Conservation (phyloP, 2,329 filamentous ascomycete genomes). For the Penicillium sp. region DNA sequence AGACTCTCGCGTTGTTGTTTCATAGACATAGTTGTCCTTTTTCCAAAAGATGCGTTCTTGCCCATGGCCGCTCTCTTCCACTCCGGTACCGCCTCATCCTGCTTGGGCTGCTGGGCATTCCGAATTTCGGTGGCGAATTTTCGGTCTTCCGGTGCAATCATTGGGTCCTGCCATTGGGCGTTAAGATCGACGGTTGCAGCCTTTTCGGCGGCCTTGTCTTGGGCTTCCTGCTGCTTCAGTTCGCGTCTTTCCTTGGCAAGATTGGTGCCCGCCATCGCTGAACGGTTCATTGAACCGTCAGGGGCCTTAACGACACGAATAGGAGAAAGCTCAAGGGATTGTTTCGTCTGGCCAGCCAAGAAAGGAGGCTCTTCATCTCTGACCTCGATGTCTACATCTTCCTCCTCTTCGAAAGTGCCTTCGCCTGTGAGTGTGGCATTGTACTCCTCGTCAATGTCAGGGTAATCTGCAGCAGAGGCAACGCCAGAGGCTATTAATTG, state of each 20-base stretch:
- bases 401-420: conserved; percentile 84
- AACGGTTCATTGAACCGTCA: conserved; percentile 95
- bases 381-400: conserved; percentile 96
- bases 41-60: conserved; percentile 78
- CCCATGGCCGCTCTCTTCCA: conserved; percentile 85
- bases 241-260: conserved; percentile 89
- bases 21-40: conserved; percentile 85
- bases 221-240: conserved; percentile 80
- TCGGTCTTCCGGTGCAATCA: conserved; percentile 79
- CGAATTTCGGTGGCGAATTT: conserved; percentile 88
- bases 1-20: conserved; percentile 90
- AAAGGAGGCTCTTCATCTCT: conserved; percentile 96
- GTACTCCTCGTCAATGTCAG: conserved; percentile 91
- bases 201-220: conserved; percentile 73
- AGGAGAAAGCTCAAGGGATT: conserved; percentile 89
- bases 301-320: conserved; percentile 97
- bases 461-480: conserved; percentile 87
- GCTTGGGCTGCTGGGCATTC: conserved; percentile 60
- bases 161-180: conserved; percentile 94
- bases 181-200: conserved; percentile 76
- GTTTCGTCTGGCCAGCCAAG: conserved; percentile 91
- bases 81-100: conserved; percentile 73
- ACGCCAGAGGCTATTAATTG: conserved; percentile 95
- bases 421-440: conserved; percentile 83
- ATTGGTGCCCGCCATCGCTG: conserved; percentile 88